Base-by-base conservation (phyloP, 768 basidiomycete genomes). In the Boletellus sp. region DNA sequence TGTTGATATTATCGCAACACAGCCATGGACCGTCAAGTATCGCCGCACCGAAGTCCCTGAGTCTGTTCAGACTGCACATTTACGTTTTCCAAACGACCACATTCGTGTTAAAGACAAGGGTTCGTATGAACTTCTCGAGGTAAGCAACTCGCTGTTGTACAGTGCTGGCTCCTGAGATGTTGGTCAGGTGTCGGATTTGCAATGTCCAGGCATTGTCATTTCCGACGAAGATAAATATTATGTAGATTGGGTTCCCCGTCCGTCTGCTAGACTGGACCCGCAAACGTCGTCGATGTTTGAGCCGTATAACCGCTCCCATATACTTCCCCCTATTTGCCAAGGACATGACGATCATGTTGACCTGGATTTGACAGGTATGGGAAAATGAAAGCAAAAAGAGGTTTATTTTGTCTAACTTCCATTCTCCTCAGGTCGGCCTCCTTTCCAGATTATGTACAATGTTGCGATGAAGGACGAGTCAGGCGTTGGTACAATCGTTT, bases 21-120 rank as follows among this genome's bases (percentile, higher is more conserved):
- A 97, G 94, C 93, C 95, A 7, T 99, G 95, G 95, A 76, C 71
- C 13, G 65, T 99, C 39, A 81, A 78, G 51, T 97, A 94, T 66
- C 81, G 81, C 28, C 77, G 72, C 32, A 62, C 67, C 7, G 77
- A 77, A 20, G 71, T 70, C 4, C 72, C 77, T 1, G 72, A 72
- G 23, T 65, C 66, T 37, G 52, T 75, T 8, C 61, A 72, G 23
- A 69, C 72, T 17, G 72, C 71, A 32, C 74, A 63, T 39, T 66
- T 85, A 40, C 73, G 66, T 19, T 80, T 78, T 41, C 79, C 84
- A 0, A 96, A 95, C 59, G 88, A 82, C 49, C 69, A 83, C 44
- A 75, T 95, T 20, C 72, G 71, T 41, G 87, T 94, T n/a, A 75
- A 72, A n/a, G 74, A 83, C n/a, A 79, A 78, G 48, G 94, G 93